Percentiles rank a stretch among this genome's conserved stretches.
Evolutionary conservation across 2,329 filamentous ascomycete species (phyloP).

Genomic region (Ophiocordyceps sinensis): DNA sequence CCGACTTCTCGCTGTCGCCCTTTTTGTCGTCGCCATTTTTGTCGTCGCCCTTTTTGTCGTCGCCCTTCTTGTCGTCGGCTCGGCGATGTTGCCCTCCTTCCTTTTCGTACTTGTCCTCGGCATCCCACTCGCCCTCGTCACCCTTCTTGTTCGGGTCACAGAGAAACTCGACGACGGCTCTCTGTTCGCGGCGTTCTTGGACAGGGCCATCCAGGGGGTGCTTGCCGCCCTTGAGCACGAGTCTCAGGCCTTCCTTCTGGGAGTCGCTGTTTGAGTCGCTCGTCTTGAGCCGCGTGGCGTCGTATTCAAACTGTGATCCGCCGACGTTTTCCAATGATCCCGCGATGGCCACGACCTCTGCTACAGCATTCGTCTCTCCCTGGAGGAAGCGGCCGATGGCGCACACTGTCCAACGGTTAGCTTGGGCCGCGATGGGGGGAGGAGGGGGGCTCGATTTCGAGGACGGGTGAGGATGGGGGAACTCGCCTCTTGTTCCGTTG

Average conservation of each 20-base stretch:
- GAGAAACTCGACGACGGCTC: slow-evolving; percentile 70
- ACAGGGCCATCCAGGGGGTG: slow-evolving; percentile 33
- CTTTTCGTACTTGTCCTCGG: slow-evolving; percentile 30
- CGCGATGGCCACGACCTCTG: slow-evolving; percentile 56
- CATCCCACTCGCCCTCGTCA: slow-evolving; percentile 52
- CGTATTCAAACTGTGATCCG: slow-evolving; percentile 47
- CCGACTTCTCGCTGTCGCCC: slow-evolving; percentile 21
- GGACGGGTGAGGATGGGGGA: background rate
- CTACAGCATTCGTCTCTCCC: slow-evolving; percentile 31
- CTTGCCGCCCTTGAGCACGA: slow-evolving; percentile 51
- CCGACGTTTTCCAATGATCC: slow-evolving; percentile 49
- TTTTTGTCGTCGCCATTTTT: slow-evolving; percentile 26
- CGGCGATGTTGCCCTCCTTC: slow-evolving; percentile 1
- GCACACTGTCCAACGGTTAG: slow-evolving; percentile 43
- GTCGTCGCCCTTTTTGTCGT: slow-evolving; percentile 21
- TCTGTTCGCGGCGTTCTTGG: slow-evolving; percentile 44
- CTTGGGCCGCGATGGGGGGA: background rate
- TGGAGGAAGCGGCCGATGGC: slow-evolving; percentile 49
- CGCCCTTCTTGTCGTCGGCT: slow-evolving; percentile 19
- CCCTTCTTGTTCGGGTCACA: slow-evolving; percentile 64
- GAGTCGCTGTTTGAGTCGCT: slow-evolving; percentile 50
- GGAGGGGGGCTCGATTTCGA: background rate
- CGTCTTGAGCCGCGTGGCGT: slow-evolving; percentile 49
- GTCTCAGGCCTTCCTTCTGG: slow-evolving; percentile 54
- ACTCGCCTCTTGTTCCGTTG: slow-evolving; percentile 50